Evolutionary conservation across 257 asterid genomes (phyloP).

Genomic region (Gynochthodes officinalis): DNA sequence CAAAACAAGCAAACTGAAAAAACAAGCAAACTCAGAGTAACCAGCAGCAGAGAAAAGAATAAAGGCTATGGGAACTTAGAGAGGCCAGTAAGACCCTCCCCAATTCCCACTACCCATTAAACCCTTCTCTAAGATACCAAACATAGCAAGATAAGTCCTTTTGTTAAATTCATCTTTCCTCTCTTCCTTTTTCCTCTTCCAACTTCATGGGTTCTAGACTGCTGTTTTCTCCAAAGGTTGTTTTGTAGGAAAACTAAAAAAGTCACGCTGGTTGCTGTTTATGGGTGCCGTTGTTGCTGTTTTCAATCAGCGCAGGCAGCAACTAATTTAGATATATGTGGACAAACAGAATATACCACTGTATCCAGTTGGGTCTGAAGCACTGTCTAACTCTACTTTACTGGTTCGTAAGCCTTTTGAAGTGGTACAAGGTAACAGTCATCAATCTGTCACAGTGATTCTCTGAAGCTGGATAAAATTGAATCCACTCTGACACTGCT

Average conservation of each 20-base stretch:
- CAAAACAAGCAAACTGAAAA: background rate
- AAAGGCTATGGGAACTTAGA: conserved; percentile 52
- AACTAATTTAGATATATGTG: conserved; percentile 11
- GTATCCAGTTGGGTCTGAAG: conserved; percentile 24
- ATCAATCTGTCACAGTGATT: background rate
- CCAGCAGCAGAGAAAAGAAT: background rate
- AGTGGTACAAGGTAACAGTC: background rate
- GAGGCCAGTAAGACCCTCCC: conserved; percentile 78
- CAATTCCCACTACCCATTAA: conserved; percentile 66
- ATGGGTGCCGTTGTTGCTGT: background rate
- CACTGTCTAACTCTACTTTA: no score
- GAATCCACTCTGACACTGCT: background rate
- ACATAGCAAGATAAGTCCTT: conserved; percentile 41
- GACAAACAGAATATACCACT: conserved; percentile 52
- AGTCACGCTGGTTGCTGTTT: conserved; percentile 9
- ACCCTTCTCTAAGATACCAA: conserved; percentile 47
- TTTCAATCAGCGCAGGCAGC: background rate
- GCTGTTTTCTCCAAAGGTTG: conserved; percentile 17
- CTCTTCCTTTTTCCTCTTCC: conserved; percentile 6
- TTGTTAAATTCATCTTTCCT: conserved; percentile 17
- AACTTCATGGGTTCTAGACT: conserved; percentile 13
- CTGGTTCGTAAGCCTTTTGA: background rate
- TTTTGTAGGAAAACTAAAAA: conserved; percentile 1
- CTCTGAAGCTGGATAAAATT: background rate
- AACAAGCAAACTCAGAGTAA: background rate